Percentiles rank a stretch among this genome's conserved stretches.
Conservation (phyloP, 2,329 filamentous ascomycete species). For the Cercospora sp. region DNA sequence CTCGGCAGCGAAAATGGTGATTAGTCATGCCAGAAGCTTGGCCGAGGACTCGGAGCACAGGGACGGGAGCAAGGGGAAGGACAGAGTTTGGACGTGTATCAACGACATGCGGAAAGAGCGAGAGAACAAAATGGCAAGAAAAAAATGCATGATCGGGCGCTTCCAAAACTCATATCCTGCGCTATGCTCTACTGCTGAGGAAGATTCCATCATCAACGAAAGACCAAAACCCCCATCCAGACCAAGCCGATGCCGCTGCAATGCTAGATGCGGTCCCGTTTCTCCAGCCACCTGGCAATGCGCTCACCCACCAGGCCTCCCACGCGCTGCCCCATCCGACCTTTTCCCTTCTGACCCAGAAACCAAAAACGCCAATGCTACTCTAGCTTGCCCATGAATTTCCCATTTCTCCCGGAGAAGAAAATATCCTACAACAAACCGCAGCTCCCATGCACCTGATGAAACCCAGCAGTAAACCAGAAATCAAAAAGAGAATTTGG, state of each 20-base stretch:
- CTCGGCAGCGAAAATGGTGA: not conserved
- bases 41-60: not conserved
- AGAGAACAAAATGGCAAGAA: not conserved
- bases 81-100: not conserved
- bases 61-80: not conserved
- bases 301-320: slow-evolving; percentile 5
- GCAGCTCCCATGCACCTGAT: not conserved
- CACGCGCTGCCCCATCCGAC: not conserved
- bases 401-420: not conserved
- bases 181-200: slow-evolving; percentile 1
- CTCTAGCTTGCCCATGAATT: not conserved
- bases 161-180: not conserved
- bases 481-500: not conserved
- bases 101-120: not conserved
- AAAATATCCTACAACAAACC: slow-evolving; percentile 20
- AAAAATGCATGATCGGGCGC: not conserved
- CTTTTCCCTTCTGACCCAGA: not conserved
- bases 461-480: not conserved
- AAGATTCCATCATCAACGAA: slow-evolving; percentile 1
- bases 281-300: slow-evolving; percentile 10
- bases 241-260: slow-evolving; percentile 4
- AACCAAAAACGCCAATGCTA: slow-evolving; percentile 4
- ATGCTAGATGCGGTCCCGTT: slow-evolving; percentile 10
- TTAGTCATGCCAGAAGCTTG: slow-evolving; percentile 1
- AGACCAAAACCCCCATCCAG: not conserved